Conservation (phyloP, 1,139 yeast genomes). For the Blastobotrys illinoisensis region DNA sequence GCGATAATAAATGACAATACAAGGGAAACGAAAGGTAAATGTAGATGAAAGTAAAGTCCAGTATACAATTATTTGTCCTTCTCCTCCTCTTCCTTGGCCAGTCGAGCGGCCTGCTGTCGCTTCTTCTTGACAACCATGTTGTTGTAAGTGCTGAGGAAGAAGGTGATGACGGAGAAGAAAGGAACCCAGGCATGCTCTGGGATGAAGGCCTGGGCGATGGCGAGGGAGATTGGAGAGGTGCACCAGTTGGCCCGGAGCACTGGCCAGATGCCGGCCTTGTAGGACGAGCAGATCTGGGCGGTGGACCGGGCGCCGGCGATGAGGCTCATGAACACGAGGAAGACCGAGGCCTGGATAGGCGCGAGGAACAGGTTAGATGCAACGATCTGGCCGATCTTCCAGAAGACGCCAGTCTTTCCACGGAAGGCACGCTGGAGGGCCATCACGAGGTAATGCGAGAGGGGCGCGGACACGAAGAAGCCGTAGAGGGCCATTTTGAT, state of each 20-base stretch:
- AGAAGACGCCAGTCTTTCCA: constrained; percentile 27
- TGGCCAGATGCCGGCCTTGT: constrained; percentile 47
- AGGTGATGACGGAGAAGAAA: constrained; percentile 69
- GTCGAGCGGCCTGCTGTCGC: constrained; percentile 27
- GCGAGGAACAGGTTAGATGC: constrained; percentile 58
- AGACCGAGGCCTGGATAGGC: constrained; percentile 55
- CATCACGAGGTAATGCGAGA: constrained; percentile 49
- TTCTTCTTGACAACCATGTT: constrained; percentile 58
- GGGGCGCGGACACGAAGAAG: constrained; percentile 62
- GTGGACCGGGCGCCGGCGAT: constrained; percentile 36
- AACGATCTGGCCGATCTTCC: constrained; percentile 53
- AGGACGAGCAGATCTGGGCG: constrained; percentile 35
- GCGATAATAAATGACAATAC: no score
- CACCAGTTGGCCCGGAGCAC: constrained; percentile 62
- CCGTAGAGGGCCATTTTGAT: constrained; percentile 72
- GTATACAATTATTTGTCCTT: constrained; percentile 5
- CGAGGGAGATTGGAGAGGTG: constrained; percentile 56
- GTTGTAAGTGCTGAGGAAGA: constrained; percentile 71
- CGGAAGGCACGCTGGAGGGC: constrained; percentile 34
- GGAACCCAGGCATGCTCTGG: constrained; percentile 81
- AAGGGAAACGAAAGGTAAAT: no score
- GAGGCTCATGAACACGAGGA: constrained; percentile 44
- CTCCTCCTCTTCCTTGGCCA: constrained; percentile 22
- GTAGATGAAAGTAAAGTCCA: background rate
- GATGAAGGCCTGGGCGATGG: constrained; percentile 68